Conservation (phyloP, 108 stramenopile genomes). For the Parietichytrium sp. region DNA sequence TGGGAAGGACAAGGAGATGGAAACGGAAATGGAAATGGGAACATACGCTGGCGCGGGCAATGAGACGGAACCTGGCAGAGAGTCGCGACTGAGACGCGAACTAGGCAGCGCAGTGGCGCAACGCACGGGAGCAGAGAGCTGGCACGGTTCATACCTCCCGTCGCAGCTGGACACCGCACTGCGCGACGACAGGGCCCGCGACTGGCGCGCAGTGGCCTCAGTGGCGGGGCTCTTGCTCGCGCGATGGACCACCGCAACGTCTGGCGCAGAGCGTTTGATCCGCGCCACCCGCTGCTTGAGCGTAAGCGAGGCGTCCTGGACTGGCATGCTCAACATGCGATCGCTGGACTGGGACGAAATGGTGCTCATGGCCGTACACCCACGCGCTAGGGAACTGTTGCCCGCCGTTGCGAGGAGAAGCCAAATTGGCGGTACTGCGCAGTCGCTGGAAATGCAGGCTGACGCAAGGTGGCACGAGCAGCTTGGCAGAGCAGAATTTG, state of each 20-base stretch:
- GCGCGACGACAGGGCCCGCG: neutral
- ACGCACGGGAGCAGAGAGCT: too few species aligned
- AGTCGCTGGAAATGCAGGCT: neutral
- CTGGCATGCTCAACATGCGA: neutral
- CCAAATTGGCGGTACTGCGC: too few species aligned
- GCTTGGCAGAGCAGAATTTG: neutral
- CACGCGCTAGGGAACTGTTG: neutral
- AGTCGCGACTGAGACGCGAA: too few species aligned
- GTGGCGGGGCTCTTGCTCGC: neutral
- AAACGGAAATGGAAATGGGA: too few species aligned
- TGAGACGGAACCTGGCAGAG: too few species aligned
- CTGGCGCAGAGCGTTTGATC: too few species aligned
- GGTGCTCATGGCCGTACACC: too few species aligned
- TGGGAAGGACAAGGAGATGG: neutral
- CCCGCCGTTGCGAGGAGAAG: neutral
- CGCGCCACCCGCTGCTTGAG: neutral
- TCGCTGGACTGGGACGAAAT: slow-evolving; percentile 17
- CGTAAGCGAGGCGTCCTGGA: slow-evolving; percentile 12
- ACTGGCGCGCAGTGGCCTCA: neutral
- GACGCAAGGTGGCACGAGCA: neutral
- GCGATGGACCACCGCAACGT: neutral
- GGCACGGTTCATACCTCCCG: too few species aligned
- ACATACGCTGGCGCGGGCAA: too few species aligned
- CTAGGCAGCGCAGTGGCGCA: too few species aligned
- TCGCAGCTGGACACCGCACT: neutral